Percentiles rank a stretch among this genome's conserved stretches.
These are phyloP conservation scores for Tirmania nivea DNA, from an alignment of 495 filamentous ascomycete species.

Conservation along the genomic window DNA sequence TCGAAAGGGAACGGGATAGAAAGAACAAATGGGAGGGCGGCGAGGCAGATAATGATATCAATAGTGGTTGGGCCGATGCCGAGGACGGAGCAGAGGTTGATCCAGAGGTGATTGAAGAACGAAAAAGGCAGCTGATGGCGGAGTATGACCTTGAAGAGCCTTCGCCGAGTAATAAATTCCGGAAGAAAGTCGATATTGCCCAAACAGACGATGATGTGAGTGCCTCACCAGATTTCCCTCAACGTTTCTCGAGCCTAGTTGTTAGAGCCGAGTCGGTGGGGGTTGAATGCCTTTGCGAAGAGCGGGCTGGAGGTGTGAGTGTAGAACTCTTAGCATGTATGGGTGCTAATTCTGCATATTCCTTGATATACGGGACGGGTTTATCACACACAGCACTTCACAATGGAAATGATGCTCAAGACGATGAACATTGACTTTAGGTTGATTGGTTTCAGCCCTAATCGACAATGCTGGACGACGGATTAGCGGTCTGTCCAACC, in stretches of 20 bases:
- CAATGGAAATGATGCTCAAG: constrained; percentile 19
- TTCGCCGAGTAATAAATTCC: neutral
- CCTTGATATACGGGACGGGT: too few species aligned
- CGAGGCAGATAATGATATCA: constrained; percentile 5
- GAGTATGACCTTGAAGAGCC: constrained; percentile 2
- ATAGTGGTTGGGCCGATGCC: neutral
- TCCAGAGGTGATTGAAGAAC: constrained; percentile 1
- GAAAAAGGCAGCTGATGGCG: constrained; percentile 8
- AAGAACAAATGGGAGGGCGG: constrained; percentile 15
- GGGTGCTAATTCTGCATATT: too few species aligned
- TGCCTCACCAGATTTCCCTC: neutral
- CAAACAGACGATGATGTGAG: neutral
- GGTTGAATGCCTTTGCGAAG: too few species aligned
- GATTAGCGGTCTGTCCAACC: too few species aligned
- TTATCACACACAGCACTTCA: constrained; percentile 6
- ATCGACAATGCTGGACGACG: neutral
- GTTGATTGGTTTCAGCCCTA: neutral
- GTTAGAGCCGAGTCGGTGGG: too few species aligned
- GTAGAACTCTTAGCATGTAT: too few species aligned
- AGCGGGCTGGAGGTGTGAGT: too few species aligned
- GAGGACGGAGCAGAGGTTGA: neutral
- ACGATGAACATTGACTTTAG: constrained; percentile 8
- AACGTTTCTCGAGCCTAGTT: too few species aligned
- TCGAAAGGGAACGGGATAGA: constrained; percentile 15
- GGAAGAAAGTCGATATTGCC: neutral